These are phyloP conservation scores for Mycena vulgaris DNA, from an alignment of 768 basidiomycete genomes.

Conservation along the genomic window DNA sequence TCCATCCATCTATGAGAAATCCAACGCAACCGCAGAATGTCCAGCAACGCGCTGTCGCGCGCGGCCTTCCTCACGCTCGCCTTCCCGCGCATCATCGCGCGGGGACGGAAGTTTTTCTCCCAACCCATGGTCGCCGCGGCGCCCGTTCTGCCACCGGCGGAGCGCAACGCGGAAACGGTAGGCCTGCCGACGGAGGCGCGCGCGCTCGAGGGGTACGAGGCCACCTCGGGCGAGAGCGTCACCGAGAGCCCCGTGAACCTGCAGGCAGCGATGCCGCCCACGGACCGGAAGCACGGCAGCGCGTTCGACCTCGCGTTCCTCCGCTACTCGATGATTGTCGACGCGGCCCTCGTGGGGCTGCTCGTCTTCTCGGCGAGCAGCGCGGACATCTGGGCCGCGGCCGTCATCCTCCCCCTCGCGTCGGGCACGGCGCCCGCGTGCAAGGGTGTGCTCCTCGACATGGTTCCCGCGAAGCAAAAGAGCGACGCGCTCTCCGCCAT, in stretches of 20 bases:
- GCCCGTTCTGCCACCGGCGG: background rate
- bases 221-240: background rate
- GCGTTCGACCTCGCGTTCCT: conserved; percentile 33
- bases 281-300: conserved; percentile 4
- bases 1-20: background rate
- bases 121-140: background rate
- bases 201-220: background rate
- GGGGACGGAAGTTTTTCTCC: conserved; percentile 8
- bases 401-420: conserved; percentile 30
- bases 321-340: conserved; percentile 31
- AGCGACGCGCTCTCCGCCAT: conserved; percentile 32
- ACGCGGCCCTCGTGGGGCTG: conserved; percentile 15
- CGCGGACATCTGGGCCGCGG: conserved; percentile 25
- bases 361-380: conserved; percentile 20
- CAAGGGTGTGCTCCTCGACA: conserved; percentile 33
- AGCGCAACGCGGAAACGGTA: no score
- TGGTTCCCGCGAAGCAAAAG: conserved; percentile 20
- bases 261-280: background rate
- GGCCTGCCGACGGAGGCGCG: background rate
- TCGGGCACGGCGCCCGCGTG: conserved; percentile 33
- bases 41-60: conserved; percentile 34
- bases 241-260: background rate
- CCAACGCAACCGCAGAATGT: no score
- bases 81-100: conserved; percentile 29
- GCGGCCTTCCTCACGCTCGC: conserved; percentile 36